These are phyloP conservation scores for Fusarium virguliforme DNA, from an alignment of 2,329 filamentous ascomycete genomes.

Conservation along the genomic window DNA sequence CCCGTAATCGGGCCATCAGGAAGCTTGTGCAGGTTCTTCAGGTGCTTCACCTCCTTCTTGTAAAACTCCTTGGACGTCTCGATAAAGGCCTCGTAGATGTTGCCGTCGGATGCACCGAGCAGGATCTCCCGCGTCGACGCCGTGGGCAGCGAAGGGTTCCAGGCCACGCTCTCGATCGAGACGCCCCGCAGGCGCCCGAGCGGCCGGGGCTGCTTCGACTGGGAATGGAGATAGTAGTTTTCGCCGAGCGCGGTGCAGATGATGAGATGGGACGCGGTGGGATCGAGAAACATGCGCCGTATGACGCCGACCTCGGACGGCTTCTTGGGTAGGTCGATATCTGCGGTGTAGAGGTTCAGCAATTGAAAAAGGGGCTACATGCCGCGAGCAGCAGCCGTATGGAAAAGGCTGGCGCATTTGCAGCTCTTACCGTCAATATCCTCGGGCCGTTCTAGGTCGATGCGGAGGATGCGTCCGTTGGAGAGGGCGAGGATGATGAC, in stretches of 20 bases:
- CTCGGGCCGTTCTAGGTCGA: constrained; percentile 92
- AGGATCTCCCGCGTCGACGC: constrained; percentile 96
- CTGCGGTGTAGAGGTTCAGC: constrained; percentile 63
- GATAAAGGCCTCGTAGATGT: constrained; percentile 94
- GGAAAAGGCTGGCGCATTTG: not conserved
- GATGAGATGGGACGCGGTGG: constrained; percentile 93
- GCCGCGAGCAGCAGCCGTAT: not conserved
- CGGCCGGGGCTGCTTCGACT: constrained; percentile 88
- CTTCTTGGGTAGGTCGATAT: constrained; percentile 97
- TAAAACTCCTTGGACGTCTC: constrained; percentile 97
- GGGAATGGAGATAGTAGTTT: constrained; percentile 98
- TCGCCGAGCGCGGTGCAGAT: constrained; percentile 93
- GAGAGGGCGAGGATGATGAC: constrained; percentile 93
- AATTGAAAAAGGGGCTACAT: not conserved
- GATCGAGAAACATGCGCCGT: constrained; percentile 96
- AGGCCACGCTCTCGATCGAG: constrained; percentile 89
- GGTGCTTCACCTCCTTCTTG: constrained; percentile 92
- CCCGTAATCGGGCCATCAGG: constrained; percentile 88
- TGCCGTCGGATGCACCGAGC: constrained; percentile 91
- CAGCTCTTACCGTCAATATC: constrained; percentile 85
- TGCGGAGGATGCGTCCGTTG: constrained; percentile 92
- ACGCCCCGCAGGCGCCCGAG: constrained; percentile 89
- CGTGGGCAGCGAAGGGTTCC: constrained; percentile 94
- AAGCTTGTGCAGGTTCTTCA: constrained; percentile 86
- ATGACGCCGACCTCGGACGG: constrained; percentile 93